A percentile compares a stretch with the other conserved stretches of the same genome.
Evolutionary conservation across 805 yeast genomes (phyloP).

Genomic region (Diddensiella transvaalensis): DNA sequence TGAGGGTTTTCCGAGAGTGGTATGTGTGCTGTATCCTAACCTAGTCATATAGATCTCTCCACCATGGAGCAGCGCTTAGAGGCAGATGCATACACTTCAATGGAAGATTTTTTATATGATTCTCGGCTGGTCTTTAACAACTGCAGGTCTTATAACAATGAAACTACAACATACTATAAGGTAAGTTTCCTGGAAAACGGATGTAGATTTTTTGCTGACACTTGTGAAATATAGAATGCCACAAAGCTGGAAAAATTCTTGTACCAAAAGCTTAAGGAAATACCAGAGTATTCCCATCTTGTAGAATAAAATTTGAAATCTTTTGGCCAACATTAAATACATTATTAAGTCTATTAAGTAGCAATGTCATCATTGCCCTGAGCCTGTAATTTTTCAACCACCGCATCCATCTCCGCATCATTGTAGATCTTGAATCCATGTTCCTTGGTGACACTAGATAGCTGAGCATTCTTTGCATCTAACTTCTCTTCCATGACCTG

Average conservation of each 20-base stretch:
- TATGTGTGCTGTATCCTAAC: background rate
- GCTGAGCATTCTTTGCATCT: slow-evolving; percentile 91
- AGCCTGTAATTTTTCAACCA: slow-evolving; percentile 72
- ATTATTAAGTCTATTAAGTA: background rate
- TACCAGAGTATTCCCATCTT: slow-evolving; percentile 85
- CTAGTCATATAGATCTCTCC: slow-evolving; percentile 51
- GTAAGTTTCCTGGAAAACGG: too few species aligned
- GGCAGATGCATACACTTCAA: slow-evolving; percentile 82
- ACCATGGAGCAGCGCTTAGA: slow-evolving; percentile 94
- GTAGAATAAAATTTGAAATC: slow-evolving; percentile 45
- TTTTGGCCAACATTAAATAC: background rate
- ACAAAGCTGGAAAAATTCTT: slow-evolving; percentile 88
- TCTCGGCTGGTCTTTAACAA: slow-evolving; percentile 81
- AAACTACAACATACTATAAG: slow-evolving; percentile 80
- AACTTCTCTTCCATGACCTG: slow-evolving; percentile 99
- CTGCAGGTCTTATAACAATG: slow-evolving; percentile 90
- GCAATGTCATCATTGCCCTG: slow-evolving; percentile 14
- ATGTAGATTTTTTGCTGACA: background rate
- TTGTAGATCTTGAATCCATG: slow-evolving; percentile 81
- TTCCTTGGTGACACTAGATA: slow-evolving; percentile 85
- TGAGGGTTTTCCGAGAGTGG: too few species aligned
- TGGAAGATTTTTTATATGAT: slow-evolving; percentile 91
- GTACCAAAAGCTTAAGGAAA: slow-evolving; percentile 75
- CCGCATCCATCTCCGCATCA: slow-evolving; percentile 77
- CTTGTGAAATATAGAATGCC: slow-evolving; percentile 63